Conservation (phyloP, 345 rosid species). For the Lepidium africanum region DNA sequence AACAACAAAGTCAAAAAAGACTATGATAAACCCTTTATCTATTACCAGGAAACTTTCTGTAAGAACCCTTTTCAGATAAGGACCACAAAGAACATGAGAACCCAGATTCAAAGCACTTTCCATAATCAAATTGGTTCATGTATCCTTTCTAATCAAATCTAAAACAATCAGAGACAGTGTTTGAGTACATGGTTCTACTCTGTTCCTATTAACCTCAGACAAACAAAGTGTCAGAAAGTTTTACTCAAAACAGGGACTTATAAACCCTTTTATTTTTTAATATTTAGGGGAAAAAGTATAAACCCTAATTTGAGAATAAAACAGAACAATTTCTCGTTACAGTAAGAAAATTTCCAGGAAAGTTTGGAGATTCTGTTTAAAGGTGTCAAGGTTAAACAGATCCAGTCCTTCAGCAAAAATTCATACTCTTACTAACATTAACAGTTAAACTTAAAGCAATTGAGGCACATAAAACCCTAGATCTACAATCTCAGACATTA, state of each 20-base stretch:
- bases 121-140: background rate
- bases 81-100: background rate
- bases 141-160: background rate
- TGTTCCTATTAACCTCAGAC: background rate
- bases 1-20: background rate
- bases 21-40: background rate
- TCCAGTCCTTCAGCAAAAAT: background rate
- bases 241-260: background rate
- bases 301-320: slow-evolving; percentile 9
- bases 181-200: background rate
- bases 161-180: background rate
- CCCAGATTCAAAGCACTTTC: background rate
- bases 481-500: background rate
- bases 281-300: background rate
- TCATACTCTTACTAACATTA: background rate
- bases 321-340: background rate
- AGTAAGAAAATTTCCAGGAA: background rate
- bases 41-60: background rate
- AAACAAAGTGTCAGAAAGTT: background rate
- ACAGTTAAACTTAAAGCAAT: background rate
- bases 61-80: background rate
- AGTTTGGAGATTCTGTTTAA: background rate
- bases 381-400: background rate
- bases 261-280: background rate
- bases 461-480: background rate